phyloP scores from a whole-genome alignment of 2,329 filamentous ascomycete genomes.

The Diaporthe vaccinii region DNA sequence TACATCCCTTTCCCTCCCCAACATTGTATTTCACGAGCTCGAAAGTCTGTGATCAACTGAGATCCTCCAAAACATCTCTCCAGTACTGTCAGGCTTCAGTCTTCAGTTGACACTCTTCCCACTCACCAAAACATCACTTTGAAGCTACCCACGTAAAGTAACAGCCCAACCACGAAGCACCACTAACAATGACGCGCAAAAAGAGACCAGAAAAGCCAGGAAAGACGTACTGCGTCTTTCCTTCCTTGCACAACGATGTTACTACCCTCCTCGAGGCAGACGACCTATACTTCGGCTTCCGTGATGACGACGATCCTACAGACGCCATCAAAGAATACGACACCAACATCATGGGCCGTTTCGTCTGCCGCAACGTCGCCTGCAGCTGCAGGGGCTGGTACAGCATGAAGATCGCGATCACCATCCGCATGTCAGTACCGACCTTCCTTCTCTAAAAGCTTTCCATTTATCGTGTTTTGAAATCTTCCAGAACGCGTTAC shows the following conservation, averaged over 20 bases:
- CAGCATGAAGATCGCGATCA: conserved; percentile 42
- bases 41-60: not conserved
- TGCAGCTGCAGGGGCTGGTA: conserved; percentile 38
- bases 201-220: not conserved
- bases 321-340: conserved; percentile 23
- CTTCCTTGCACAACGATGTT: not conserved
- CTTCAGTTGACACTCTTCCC: not conserved
- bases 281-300: conserved; percentile 25
- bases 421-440: conserved; percentile 39
- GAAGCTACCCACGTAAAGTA: not conserved
- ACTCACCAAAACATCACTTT: not conserved
- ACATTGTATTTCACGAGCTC: not conserved
- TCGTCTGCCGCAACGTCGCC: conserved; percentile 38
- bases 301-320: not conserved
- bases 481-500: not conserved
- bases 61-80: not conserved
- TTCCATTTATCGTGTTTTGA: too few species aligned
- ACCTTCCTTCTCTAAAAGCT: not conserved
- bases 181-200: not conserved
- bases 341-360: conserved; percentile 43
- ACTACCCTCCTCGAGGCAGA: conserved; percentile 10
- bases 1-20: not conserved
- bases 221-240: not conserved
- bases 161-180: not conserved
- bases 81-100: not conserved